These are phyloP conservation scores for Fusarium mexicanum DNA, from an alignment of 2,329 filamentous ascomycete species.

Conservation along the genomic window DNA sequence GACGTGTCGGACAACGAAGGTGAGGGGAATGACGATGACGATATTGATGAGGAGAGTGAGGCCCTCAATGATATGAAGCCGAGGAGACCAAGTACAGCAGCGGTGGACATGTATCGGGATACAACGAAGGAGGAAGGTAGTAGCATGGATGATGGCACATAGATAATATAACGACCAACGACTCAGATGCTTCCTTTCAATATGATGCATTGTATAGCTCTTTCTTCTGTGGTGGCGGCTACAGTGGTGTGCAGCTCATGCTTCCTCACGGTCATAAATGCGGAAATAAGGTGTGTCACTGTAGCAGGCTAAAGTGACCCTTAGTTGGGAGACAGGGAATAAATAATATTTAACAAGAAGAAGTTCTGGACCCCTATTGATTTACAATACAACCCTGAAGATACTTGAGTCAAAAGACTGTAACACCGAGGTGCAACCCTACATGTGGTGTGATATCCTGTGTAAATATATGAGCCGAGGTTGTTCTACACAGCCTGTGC, in stretches of 20 bases:
- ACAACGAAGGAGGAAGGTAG: constrained; percentile 33
- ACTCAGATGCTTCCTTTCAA: not conserved
- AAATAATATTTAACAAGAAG: not conserved
- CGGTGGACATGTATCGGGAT: constrained; percentile 57
- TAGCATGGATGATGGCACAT: constrained; percentile 33
- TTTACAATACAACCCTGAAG: not conserved
- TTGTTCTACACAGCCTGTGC: not conserved
- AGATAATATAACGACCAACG: constrained; percentile 50
- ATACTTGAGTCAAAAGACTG: not conserved
- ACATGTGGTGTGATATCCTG: not conserved
- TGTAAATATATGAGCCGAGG: not conserved
- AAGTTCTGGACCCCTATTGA: not conserved
- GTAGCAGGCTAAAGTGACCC: not conserved
- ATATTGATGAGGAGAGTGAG: constrained; percentile 64
- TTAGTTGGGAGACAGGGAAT: not conserved
- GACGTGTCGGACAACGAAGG: constrained; percentile 45
- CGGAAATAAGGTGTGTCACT: not conserved
- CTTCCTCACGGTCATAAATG: not conserved
- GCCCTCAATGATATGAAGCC: constrained; percentile 62
- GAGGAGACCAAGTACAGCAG: constrained; percentile 65
- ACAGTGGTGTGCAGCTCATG: not conserved
- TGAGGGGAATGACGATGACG: constrained; percentile 57
- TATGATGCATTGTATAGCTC: not conserved
- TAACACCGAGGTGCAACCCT: not conserved
- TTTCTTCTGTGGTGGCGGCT: not conserved